Conservation (phyloP, 495 filamentous ascomycete species). For the Polyplosphaeria fusca region DNA sequence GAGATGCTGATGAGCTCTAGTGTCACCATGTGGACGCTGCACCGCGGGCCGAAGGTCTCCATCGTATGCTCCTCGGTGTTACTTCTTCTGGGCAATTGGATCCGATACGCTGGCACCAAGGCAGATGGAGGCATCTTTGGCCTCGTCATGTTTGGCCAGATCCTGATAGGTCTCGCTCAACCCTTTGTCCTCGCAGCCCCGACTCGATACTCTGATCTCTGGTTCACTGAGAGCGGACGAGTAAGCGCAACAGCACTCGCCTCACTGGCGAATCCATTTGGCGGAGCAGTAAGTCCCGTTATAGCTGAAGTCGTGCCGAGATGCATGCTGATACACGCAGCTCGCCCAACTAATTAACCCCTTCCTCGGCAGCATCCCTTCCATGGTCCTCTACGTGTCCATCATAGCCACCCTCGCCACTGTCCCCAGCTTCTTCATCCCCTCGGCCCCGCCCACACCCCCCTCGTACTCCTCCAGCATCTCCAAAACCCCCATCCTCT, state of each 20-base stretch:
- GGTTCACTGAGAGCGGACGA: conserved; percentile 84
- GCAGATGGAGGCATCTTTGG: conserved; percentile 65
- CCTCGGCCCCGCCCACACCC: conserved; percentile 68
- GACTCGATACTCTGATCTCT: conserved; percentile 86
- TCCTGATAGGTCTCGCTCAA: conserved; percentile 83
- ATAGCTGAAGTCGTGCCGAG: background rate
- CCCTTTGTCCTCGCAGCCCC: conserved; percentile 90
- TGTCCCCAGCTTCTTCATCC: conserved; percentile 83
- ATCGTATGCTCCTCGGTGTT: conserved; percentile 72
- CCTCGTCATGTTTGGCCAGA: conserved; percentile 89
- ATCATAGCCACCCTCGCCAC: conserved; percentile 73
- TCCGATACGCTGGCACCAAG: conserved; percentile 79
- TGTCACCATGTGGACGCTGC: conserved; percentile 70
- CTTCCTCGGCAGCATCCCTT: conserved; percentile 67
- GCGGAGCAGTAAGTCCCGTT: conserved; percentile 58
- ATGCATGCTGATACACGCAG: too few relatives aligned
- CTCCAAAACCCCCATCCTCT: conserved; percentile 56
- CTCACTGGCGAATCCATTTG: conserved; percentile 81
- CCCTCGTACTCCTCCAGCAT: conserved; percentile 48
- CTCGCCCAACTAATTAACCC: conserved; percentile 85
- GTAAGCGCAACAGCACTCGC: conserved; percentile 84
- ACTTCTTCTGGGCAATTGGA: conserved; percentile 82
- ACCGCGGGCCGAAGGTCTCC: conserved; percentile 71
- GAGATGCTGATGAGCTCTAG: conserved; percentile 36
- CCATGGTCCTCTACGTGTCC: conserved; percentile 81